These are phyloP conservation scores for Dillenia suffruticosa DNA, from an alignment of 164 flowering plant species.

Conservation along the genomic window DNA sequence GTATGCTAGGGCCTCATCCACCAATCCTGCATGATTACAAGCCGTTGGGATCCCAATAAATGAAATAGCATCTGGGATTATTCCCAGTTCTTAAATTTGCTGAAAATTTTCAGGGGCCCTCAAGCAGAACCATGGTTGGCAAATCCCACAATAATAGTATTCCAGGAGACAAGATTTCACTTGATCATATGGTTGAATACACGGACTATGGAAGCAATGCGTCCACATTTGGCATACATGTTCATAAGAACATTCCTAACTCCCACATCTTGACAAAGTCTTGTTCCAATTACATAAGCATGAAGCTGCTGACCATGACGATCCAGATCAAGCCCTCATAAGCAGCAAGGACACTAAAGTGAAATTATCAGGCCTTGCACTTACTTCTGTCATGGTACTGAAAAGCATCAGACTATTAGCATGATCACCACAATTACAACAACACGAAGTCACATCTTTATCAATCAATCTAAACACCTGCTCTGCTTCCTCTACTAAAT, in stretches of 20 bases:
- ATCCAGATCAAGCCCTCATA: slow-evolving; percentile 50
- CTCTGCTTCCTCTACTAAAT: slow-evolving; percentile 38
- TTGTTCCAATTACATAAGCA: slow-evolving; percentile 46
- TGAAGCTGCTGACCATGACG: slow-evolving; percentile 54
- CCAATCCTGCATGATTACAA: slow-evolving; percentile 75
- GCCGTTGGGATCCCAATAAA: slow-evolving; percentile 52
- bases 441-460: slow-evolving; percentile 63
- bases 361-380: slow-evolving; percentile 45
- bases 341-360: slow-evolving; percentile 58
- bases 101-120: slow-evolving; percentile 42
- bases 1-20: slow-evolving; percentile 39
- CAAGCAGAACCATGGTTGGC: slow-evolving; percentile 61
- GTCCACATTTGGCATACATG: slow-evolving; percentile 87
- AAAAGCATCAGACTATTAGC: slow-evolving; percentile 42
- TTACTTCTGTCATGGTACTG: slow-evolving; percentile 29
- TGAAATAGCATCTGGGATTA: slow-evolving; percentile 62
- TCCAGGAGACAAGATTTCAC: slow-evolving; percentile 65
- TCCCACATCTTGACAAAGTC: slow-evolving; percentile 36
- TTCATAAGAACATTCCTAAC: slow-evolving; percentile 64
- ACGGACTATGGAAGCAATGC: slow-evolving; percentile 31
- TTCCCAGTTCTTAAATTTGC: slow-evolving; percentile 37
- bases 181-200: slow-evolving; percentile 34
- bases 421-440: slow-evolving; percentile 47
- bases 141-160: slow-evolving; percentile 57
- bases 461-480: slow-evolving; percentile 39